Percentiles rank a stretch among this genome's conserved stretches.
phyloP scores from a whole-genome alignment of 345 rosid genomes.

The Tarenaya hassleriana region DNA sequence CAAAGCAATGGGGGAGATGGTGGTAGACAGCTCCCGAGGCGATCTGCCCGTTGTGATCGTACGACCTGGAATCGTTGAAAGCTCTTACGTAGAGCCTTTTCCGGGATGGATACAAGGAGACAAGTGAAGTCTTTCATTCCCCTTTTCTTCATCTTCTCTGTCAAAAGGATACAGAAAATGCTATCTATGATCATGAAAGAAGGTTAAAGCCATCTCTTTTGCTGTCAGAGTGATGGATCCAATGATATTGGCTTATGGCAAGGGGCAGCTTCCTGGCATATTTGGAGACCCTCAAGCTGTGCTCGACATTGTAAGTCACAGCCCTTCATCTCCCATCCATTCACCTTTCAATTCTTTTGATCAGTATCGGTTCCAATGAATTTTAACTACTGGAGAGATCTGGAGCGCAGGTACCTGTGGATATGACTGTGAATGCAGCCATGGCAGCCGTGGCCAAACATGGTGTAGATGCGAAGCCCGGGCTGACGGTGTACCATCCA shows the following conservation, averaged over 20 bases:
- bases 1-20: slow-evolving; percentile 80
- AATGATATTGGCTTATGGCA: slow-evolving; percentile 30
- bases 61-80: slow-evolving; percentile 60
- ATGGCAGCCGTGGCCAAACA: slow-evolving; percentile 29
- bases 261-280: slow-evolving; percentile 30
- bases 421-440: slow-evolving; percentile 24
- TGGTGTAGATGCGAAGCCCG: not conserved
- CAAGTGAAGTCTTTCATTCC: slow-evolving; percentile 6
- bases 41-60: slow-evolving; percentile 43
- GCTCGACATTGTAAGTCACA: slow-evolving; percentile 23
- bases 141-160: no score
- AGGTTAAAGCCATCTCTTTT: not conserved
- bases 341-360: no score
- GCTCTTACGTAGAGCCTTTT: slow-evolving; percentile 80
- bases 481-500: slow-evolving; percentile 18
- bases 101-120: slow-evolving; percentile 88
- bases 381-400: not conserved
- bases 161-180: no score
- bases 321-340: no score
- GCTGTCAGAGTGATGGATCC: slow-evolving; percentile 32
- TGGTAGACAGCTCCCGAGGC: slow-evolving; percentile 42
- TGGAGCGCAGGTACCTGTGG: slow-evolving; percentile 16
- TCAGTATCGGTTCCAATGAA: no score
- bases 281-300: slow-evolving; percentile 20
- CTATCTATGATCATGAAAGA: not conserved